Conservation (phyloP, 1,139 yeast species). For the Candida pseudoviswanathii region DNA sequence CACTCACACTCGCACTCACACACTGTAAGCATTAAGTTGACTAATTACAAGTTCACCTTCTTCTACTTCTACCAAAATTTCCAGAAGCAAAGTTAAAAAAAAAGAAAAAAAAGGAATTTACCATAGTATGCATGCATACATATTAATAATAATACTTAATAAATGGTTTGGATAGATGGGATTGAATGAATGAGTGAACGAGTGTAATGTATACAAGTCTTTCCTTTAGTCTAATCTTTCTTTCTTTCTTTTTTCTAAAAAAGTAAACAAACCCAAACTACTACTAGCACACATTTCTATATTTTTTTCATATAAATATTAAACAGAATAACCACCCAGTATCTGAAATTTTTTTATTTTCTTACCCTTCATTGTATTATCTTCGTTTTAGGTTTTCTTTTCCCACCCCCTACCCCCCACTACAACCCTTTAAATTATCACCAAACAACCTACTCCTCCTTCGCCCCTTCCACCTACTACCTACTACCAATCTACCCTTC, state of each 20-base stretch:
- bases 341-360: not conserved
- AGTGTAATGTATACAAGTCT: not conserved
- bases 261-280: slow-evolving; percentile 2
- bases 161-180: not conserved
- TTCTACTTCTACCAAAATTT: not conserved
- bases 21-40: not conserved
- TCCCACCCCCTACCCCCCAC: not conserved
- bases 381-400: not conserved
- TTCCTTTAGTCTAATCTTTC: not conserved
- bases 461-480: not conserved
- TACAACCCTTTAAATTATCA: not conserved
- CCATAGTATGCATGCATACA: not conserved
- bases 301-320: slow-evolving; percentile 1
- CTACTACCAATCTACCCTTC: not conserved
- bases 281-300: not conserved
- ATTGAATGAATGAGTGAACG: not conserved
- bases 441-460: not conserved
- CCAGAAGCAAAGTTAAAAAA: not conserved
- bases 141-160: not conserved
- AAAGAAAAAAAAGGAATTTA: not conserved
- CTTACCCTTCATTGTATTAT: not conserved
- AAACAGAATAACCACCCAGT: not conserved
- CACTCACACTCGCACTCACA: not conserved
- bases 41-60: not conserved
- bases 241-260: not conserved